Conservation (phyloP, 306 rosid species). For the Myrica gale region DNA sequence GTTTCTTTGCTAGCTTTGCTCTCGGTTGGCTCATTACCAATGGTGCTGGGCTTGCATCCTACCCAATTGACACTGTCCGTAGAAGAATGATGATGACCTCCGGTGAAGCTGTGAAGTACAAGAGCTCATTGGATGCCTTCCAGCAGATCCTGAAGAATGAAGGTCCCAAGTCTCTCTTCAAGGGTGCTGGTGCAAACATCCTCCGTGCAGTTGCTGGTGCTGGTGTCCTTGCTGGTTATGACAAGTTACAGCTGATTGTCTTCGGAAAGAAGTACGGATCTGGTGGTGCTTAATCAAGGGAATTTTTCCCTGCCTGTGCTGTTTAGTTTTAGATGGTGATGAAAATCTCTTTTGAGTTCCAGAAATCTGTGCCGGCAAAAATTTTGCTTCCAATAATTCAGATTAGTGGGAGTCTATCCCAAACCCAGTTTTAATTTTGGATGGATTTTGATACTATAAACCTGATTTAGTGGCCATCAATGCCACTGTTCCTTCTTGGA, state of each 20-base stretch:
- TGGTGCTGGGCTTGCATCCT: constrained; percentile 88
- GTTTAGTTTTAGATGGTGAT: constrained; percentile 67
- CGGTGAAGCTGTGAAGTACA: constrained; percentile 93
- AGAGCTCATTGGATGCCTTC: constrained; percentile 74
- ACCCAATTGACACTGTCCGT: constrained; percentile 89
- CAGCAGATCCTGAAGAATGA: constrained; percentile 74
- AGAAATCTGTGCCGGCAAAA: constrained; percentile 55
- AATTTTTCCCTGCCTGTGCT: constrained; percentile 2
- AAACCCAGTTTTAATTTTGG: constrained; percentile 34
- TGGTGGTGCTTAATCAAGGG: constrained; percentile 56
- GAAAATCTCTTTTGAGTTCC: constrained; percentile 56
- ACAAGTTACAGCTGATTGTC: constrained; percentile 71
- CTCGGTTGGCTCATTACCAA: constrained; percentile 92
- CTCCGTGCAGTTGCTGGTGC: constrained; percentile 92
- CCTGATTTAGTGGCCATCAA: constrained; percentile 46
- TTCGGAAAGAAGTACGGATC: constrained; percentile 90
- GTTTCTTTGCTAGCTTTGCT: constrained; percentile 86
- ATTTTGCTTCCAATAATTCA: constrained; percentile 72
- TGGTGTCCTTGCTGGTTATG: constrained; percentile 94
- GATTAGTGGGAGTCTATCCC: constrained; percentile 61
- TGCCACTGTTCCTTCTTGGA: constrained; percentile 35
- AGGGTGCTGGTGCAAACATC: constrained; percentile 96
- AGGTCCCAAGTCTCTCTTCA: constrained; percentile 82
- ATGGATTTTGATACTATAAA: constrained; percentile 30
- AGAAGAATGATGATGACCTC: constrained; percentile 99